phyloP scores from a whole-genome alignment of 1,139 yeast species.

The Kodamaea ohmeri region DNA sequence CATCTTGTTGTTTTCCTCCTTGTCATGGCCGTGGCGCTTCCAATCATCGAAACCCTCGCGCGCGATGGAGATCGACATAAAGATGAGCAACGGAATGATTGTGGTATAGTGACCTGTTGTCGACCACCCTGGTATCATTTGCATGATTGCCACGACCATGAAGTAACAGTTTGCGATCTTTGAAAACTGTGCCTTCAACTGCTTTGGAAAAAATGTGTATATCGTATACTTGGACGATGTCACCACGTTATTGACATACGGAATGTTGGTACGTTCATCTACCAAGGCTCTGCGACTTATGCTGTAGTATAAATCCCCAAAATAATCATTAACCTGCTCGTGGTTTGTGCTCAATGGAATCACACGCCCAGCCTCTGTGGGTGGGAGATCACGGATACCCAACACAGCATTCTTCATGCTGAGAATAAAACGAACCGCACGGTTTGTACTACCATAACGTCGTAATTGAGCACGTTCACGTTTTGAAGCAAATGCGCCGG shows the following conservation, averaged over 20 bases:
- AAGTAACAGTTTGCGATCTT: constrained; percentile 88
- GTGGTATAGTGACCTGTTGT: constrained; percentile 97
- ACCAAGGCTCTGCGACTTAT: constrained; percentile 31
- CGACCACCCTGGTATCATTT: constrained; percentile 96
- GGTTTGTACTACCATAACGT: constrained; percentile 18
- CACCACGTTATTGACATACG: constrained; percentile 65
- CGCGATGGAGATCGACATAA: constrained; percentile 85
- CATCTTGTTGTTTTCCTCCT: constrained; percentile 70
- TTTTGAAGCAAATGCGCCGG: constrained; percentile 22
- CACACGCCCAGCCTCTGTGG: constrained; percentile 67
- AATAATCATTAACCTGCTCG: constrained; percentile 26
- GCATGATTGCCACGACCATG: constrained; percentile 83
- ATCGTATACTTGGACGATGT: constrained; percentile 86
- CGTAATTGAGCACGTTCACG: constrained; percentile 21
- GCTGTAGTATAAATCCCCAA: constrained; percentile 30
- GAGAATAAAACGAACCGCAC: constrained; percentile 17
- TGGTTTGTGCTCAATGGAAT: constrained; percentile 61
- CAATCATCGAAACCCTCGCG: constrained; percentile 95
- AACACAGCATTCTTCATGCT: constrained; percentile 33
- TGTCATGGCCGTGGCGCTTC: constrained; percentile 82
- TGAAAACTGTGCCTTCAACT: constrained; percentile 84
- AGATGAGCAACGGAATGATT: constrained; percentile 79
- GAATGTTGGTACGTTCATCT: constrained; percentile 66
- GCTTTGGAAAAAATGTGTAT: constrained; percentile 83
- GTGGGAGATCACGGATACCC: constrained; percentile 44